Percentiles rank a stretch among this genome's conserved stretches.
Evolutionary conservation across 164 flowering plant species (phyloP).

Genomic region (Vitis cinerea): DNA sequence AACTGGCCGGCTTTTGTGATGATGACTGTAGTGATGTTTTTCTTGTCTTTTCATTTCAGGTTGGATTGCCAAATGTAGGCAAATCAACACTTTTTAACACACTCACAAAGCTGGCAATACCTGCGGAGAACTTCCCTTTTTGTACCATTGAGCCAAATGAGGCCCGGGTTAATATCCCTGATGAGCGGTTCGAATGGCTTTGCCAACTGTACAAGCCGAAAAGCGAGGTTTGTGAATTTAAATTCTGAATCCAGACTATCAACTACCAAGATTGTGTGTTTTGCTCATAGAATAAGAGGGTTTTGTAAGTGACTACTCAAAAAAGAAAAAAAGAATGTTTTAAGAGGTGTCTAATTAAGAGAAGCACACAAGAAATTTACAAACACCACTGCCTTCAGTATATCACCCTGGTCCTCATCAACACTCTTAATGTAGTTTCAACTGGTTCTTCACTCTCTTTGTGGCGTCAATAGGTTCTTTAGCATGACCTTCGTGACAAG

Average conservation of each 20-base stretch:
- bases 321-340: too few relatives aligned
- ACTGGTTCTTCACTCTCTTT: too few relatives aligned
- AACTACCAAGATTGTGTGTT: background rate
- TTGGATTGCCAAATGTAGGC: constrained; percentile 98
- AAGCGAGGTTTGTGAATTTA: constrained; percentile 62
- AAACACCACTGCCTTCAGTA: too few relatives aligned
- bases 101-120: constrained; percentile 84
- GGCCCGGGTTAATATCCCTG: constrained; percentile 87
- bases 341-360: too few relatives aligned
- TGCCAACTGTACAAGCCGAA: constrained; percentile 84
- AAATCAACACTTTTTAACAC: constrained; percentile 97
- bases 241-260: background rate
- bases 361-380: too few relatives aligned
- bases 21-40: background rate
- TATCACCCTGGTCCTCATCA: too few relatives aligned
- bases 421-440: too few relatives aligned
- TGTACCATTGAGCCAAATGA: constrained; percentile 98
- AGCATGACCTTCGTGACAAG: too few relatives aligned
- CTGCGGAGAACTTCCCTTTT: constrained; percentile 97
- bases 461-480: too few relatives aligned
- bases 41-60: constrained; percentile 42
- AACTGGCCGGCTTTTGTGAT: too few relatives aligned
- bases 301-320: too few relatives aligned
- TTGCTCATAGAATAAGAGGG: background rate
- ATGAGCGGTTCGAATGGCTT: constrained; percentile 96